These are phyloP conservation scores for Fusarium sp. DNA, from an alignment of 2,329 filamentous ascomycete genomes.

Conservation along the genomic window DNA sequence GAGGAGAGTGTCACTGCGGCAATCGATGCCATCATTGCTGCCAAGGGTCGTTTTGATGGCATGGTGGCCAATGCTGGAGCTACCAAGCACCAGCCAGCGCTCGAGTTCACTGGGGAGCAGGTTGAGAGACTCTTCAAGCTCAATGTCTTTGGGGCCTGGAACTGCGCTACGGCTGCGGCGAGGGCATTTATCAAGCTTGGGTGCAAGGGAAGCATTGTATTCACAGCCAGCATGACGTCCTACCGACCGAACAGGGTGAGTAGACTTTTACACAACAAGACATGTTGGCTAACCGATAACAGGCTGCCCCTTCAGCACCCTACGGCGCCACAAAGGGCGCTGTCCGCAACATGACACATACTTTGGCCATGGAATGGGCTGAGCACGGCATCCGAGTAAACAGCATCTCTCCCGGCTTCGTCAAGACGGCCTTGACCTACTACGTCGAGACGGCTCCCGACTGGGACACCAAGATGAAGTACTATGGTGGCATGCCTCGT, in stretches of 20 bases:
- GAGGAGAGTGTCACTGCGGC: slow-evolving; percentile 59
- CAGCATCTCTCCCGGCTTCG: slow-evolving; percentile 61
- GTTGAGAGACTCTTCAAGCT: slow-evolving; percentile 56
- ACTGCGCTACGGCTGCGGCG: slow-evolving; percentile 62
- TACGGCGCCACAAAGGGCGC: slow-evolving; percentile 64
- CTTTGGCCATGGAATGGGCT: slow-evolving; percentile 65
- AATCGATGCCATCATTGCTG: slow-evolving; percentile 58
- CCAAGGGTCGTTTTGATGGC: slow-evolving; percentile 60
- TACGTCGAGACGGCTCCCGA: slow-evolving; percentile 67
- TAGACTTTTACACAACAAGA: neutral
- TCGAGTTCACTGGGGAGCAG: slow-evolving; percentile 58
- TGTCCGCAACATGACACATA: slow-evolving; percentile 58
- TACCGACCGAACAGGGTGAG: slow-evolving; percentile 59
- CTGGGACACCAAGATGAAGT: slow-evolving; percentile 71
- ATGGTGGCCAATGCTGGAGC: slow-evolving; percentile 67
- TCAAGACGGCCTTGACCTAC: slow-evolving; percentile 64
- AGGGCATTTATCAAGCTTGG: slow-evolving; percentile 57
- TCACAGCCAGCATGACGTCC: slow-evolving; percentile 64
- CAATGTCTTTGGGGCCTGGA: slow-evolving; percentile 60
- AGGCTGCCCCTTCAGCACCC: slow-evolving; percentile 58
- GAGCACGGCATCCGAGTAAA: slow-evolving; percentile 64
- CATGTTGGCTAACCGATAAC: slow-evolving; percentile 9
- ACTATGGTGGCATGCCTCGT: slow-evolving; percentile 71
- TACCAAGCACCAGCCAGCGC: slow-evolving; percentile 67
- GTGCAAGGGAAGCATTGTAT: slow-evolving; percentile 58